A percentile compares a stretch with the other conserved stretches of the same genome.
Evolutionary conservation across 176 grass and related monocot species (phyloP).

Genomic region (Echinochloa phyllopogon): DNA sequence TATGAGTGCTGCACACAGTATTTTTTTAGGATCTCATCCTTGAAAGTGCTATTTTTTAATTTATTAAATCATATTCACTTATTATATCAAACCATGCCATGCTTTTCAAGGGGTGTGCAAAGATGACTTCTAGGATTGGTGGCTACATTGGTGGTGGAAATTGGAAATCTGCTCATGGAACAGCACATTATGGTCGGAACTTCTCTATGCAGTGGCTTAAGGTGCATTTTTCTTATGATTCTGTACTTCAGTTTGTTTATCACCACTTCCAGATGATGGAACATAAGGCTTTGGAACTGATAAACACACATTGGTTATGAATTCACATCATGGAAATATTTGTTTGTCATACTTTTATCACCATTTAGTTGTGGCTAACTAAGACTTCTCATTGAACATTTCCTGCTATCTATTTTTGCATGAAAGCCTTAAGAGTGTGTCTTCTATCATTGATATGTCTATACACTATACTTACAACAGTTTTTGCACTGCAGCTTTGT

Average conservation of each 20-base stretch:
- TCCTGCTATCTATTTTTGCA: not conserved
- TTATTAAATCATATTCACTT: conserved; percentile 2
- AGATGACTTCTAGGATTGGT: conserved; percentile 98
- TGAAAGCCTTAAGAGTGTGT: conserved; percentile 8
- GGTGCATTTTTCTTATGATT: conserved; percentile 56
- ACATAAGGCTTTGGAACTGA: conserved; percentile 19
- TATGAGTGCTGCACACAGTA: conserved; percentile 8
- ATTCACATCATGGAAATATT: not conserved
- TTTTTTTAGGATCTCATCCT: conserved; percentile 12
- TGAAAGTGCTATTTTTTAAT: conserved; percentile 20
- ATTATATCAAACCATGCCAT: conserved; percentile 39
- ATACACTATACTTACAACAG: conserved; percentile 46
- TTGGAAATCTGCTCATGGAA: conserved; percentile 99
- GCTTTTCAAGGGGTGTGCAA: conserved; percentile 84
- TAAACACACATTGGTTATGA: not conserved
- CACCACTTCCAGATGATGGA: conserved; percentile 16
- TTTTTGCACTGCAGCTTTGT: conserved; percentile 80
- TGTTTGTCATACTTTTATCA: conserved; percentile 17
- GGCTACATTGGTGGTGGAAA: conserved; percentile 96
- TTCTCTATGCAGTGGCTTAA: conserved; percentile 99
- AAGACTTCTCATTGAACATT: conserved; percentile 1
- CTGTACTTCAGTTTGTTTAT: conserved; percentile 18
- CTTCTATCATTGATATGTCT: conserved; percentile 20
- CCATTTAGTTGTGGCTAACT: not conserved
- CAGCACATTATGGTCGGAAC: conserved; percentile 91